Percentiles rank a stretch among this genome's conserved stretches.
Evolutionary conservation across 116 monocot species (phyloP).

Genomic region (Papilionanthe hybrid): DNA sequence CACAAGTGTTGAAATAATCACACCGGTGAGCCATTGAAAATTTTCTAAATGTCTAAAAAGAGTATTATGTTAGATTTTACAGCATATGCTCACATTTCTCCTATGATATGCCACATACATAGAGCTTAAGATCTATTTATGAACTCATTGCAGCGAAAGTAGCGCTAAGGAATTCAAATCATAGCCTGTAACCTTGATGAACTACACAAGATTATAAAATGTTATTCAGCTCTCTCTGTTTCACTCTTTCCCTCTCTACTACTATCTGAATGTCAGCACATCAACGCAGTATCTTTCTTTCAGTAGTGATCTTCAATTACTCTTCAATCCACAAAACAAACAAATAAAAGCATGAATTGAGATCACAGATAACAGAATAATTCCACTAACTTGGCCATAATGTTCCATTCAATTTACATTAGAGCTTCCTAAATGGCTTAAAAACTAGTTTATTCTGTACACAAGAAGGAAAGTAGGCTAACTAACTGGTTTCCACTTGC

Average conservation of each 20-base stretch:
- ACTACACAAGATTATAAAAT: not conserved
- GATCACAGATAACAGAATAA: not conserved
- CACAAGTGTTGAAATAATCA: not conserved
- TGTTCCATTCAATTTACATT: not conserved
- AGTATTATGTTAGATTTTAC: not conserved
- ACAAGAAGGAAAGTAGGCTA: not conserved
- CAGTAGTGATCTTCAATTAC: not conserved
- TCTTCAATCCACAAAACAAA: not conserved
- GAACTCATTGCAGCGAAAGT: not conserved
- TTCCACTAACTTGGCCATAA: not conserved
- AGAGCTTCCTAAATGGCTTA: not conserved
- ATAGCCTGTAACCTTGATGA: no score
- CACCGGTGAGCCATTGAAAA: not conserved
- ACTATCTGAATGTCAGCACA: no score
- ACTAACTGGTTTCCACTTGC: not conserved
- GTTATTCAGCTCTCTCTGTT: not conserved
- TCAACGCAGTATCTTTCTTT: not conserved
- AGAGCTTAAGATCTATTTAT: not conserved
- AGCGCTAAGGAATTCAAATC: not conserved
- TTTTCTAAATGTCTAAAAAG: not conserved
- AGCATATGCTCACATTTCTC: not conserved
- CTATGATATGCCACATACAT: not conserved
- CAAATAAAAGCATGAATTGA: not conserved
- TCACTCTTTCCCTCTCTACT: no score
- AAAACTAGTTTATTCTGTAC: not conserved